phyloP scores from a whole-genome alignment of 352 stramenopile genomes.

The Pythium graminicola region DNA sequence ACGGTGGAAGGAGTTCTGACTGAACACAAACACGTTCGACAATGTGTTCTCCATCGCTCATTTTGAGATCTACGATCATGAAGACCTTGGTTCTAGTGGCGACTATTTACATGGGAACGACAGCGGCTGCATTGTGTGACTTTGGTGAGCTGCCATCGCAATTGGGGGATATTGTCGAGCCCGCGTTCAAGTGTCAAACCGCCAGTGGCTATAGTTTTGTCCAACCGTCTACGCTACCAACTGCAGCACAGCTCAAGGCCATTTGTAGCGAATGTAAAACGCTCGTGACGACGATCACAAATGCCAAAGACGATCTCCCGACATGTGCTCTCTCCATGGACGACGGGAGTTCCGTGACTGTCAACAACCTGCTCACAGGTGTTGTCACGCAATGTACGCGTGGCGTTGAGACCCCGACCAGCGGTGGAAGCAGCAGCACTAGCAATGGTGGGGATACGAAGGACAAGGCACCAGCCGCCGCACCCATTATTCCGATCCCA shows the following conservation, averaged over 20 bases:
- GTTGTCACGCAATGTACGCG: conserved; percentile 9
- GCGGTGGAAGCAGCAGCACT: too few species aligned
- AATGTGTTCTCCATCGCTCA: not conserved
- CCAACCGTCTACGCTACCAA: conserved; percentile 15
- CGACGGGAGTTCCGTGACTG: conserved; percentile 13
- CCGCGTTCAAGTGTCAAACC: conserved; percentile 25
- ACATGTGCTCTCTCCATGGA: conserved; percentile 15
- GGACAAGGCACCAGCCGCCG: too few species aligned
- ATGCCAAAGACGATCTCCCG: conserved; percentile 1
- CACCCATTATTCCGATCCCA: too few species aligned
- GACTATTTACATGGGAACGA: too few species aligned
- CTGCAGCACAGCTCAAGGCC: conserved; percentile 7
- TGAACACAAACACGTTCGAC: not conserved
- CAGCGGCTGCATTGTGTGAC: conserved; percentile 12
- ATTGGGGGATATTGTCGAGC: conserved; percentile 13
- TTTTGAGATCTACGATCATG: too few species aligned
- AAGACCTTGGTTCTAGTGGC: too few species aligned
- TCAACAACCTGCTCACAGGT: conserved; percentile 14
- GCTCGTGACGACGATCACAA: conserved; percentile 1
- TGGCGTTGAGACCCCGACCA: too few species aligned
- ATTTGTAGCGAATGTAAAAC: conserved; percentile 17
- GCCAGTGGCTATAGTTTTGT: conserved; percentile 21
- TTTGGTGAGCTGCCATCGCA: conserved; percentile 16
- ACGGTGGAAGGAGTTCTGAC: not conserved
- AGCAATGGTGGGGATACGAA: too few species aligned